Evolutionary conservation across 192 early-diverging fungal species (phyloP), one percentile per base, ranked within the genome.

Genomic region (Coemansia asiatica): DNA sequence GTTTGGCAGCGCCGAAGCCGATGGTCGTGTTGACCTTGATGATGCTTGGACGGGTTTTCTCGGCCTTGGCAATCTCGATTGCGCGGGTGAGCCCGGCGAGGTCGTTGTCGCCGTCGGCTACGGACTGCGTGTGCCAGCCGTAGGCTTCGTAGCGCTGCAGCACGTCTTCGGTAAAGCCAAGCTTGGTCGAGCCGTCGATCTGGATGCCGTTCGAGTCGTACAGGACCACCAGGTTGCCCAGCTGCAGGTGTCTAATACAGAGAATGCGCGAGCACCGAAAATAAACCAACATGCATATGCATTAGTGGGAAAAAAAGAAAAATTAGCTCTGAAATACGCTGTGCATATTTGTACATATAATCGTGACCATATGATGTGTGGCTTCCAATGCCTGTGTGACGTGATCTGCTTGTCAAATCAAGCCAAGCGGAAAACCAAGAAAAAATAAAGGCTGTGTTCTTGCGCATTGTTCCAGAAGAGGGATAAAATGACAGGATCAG

Each of bases 191-290:
- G 62, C 94, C 95, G 84, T 96, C 97, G 74, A 98, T 95, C 60
- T 91, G 88, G 83, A 98, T 92, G 73, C 94, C 85, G 84, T 98
- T 98, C 69, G 94, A 92, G 83, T 98, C 97, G 78, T 98, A 98
- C 46, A 98, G 75, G 26, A 87, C 90, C 69, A 97, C 94, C 50
- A 98, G 85, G 69, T 96, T 96, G 69, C 96, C 95, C 23, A 98
- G 85, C 82, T 96, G 76, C 68, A 92, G 79, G 60, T 97, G 93
- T 48, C 74, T 76, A 76, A 15, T 50, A 47, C n/a, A 48, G 5
- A 18, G 29, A 40, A 84, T n/a, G n/a, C n/a, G n/a, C n/a, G n/a
- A n/a, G n/a, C n/a, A n/a, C n/a, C n/a, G n/a, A n/a, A n/a, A n/a
- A n/a, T n/a, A n/a, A n/a, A n/a, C n/a, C n/a, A n/a, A n/a, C n/a